phyloP scores from a whole-genome alignment of 257 asterid genomes.

The Solanum boliviense region DNA sequence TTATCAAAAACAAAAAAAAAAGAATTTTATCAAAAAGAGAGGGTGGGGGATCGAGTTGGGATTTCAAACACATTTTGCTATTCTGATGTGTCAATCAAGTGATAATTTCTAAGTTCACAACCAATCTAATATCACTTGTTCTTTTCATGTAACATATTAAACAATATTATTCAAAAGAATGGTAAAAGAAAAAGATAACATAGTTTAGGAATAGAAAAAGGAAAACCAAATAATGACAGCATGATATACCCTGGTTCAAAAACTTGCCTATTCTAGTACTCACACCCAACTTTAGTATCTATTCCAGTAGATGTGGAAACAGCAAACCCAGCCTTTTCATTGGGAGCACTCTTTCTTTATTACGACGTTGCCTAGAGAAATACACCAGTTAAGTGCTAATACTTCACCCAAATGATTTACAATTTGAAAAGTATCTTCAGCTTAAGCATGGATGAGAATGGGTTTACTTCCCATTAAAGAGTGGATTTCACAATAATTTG shows the following conservation, averaged over 20 bases:
- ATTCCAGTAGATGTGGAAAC: neutral
- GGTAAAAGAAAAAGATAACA: neutral
- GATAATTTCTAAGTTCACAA: neutral
- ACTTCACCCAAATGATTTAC: neutral
- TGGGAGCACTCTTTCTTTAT: neutral
- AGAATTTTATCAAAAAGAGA: no score
- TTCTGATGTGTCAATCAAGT: neutral
- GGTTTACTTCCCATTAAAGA: neutral
- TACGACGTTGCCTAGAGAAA: neutral
- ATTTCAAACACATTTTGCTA: neutral
- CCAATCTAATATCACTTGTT: neutral
- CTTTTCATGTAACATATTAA: neutral
- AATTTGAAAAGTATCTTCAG: neutral
- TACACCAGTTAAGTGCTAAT: neutral
- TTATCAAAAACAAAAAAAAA: no score
- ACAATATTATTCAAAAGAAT: neutral
- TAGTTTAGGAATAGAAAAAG: neutral
- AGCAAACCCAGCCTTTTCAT: neutral
- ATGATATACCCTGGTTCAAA: neutral
- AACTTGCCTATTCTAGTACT: neutral
- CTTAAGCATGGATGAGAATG: neutral
- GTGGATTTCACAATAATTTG: neutral
- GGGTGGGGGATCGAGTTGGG: neutral
- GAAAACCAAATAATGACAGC: neutral
- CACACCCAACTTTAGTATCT: neutral